phyloP scores from a whole-genome alignment of 805 yeast genomes.

The Metschnikowia chrysomelidarum region DNA sequence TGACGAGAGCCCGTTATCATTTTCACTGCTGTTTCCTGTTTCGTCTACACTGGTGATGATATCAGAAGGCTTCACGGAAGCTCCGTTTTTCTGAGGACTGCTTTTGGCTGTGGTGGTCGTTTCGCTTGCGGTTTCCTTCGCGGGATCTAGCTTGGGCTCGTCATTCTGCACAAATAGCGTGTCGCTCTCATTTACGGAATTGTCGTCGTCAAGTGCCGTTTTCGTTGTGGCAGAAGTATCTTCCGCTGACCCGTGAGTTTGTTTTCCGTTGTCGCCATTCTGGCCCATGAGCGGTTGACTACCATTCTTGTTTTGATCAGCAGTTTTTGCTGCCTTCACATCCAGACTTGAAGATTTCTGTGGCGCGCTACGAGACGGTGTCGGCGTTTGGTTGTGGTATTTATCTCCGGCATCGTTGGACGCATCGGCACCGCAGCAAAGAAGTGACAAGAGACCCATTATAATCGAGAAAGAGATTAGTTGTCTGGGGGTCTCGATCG shows the following conservation, averaged over 20 bases:
- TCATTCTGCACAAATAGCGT: constrained; percentile 40
- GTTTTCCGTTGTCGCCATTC: constrained; percentile 1
- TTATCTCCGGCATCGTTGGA: constrained; percentile 34
- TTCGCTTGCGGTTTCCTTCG: neutral
- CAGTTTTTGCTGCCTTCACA: neutral
- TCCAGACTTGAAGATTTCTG: neutral
- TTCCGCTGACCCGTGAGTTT: neutral
- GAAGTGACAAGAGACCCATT: constrained; percentile 35
- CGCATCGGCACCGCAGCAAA: constrained; percentile 39
- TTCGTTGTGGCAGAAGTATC: constrained; percentile 17
- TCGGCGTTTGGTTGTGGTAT: constrained; percentile 20
- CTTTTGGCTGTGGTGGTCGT: constrained; percentile 1
- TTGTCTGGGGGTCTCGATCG: too few relatives aligned
- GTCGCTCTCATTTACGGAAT: constrained; percentile 40
- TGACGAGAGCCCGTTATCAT: neutral
- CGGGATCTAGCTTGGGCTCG: constrained; percentile 23
- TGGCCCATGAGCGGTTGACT: constrained; percentile 1
- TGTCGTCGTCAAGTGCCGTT: constrained; percentile 35
- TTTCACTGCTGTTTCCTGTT: neutral
- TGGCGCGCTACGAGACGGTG: constrained; percentile 11
- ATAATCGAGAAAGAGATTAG: too few relatives aligned
- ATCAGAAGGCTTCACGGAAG: neutral
- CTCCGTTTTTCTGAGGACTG: constrained; percentile 1
- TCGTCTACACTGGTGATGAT: constrained; percentile 5
- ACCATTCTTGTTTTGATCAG: neutral